These are phyloP conservation scores for Musa acuminata DNA, from an alignment of 176 grass and related monocot species.

Conservation along the genomic window DNA sequence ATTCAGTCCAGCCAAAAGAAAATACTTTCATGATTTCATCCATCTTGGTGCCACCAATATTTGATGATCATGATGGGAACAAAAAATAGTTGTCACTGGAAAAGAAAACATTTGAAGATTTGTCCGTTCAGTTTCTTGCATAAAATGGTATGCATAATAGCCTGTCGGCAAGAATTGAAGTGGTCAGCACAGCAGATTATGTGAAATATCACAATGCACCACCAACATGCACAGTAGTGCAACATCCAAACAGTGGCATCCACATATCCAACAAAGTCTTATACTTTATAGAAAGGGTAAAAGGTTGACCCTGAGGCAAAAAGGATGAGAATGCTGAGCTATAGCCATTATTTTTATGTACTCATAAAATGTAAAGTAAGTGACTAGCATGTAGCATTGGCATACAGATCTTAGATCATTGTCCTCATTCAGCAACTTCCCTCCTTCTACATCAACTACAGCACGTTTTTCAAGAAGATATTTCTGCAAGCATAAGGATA, in stretches of 20 bases:
- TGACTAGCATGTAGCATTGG: not conserved
- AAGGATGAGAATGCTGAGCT: not conserved
- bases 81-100: not conserved
- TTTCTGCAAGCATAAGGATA: constrained; percentile 41
- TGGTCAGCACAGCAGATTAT: too few relatives aligned
- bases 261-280: not conserved
- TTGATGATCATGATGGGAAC: not conserved
- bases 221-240: not conserved
- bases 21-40: not conserved
- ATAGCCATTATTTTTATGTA: too few relatives aligned
- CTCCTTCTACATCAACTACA: constrained; percentile 58
- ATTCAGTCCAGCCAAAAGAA: not conserved
- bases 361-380: not conserved
- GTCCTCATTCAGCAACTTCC: constrained; percentile 94
- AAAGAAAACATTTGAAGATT: not conserved
- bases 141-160: too few relatives aligned
- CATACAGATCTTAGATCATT: constrained; percentile 90
- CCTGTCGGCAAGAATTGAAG: too few relatives aligned
- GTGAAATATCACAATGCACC: not conserved
- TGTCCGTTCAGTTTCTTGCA: not conserved
- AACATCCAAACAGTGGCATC: too few relatives aligned
- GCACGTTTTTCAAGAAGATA: constrained; percentile 88
- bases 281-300: not conserved
- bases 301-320: not conserved
- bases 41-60: not conserved